Evolutionary conservation across 2,329 filamentous ascomycete genomes (phyloP).

Genomic region (Diaporthe amygdali): DNA sequence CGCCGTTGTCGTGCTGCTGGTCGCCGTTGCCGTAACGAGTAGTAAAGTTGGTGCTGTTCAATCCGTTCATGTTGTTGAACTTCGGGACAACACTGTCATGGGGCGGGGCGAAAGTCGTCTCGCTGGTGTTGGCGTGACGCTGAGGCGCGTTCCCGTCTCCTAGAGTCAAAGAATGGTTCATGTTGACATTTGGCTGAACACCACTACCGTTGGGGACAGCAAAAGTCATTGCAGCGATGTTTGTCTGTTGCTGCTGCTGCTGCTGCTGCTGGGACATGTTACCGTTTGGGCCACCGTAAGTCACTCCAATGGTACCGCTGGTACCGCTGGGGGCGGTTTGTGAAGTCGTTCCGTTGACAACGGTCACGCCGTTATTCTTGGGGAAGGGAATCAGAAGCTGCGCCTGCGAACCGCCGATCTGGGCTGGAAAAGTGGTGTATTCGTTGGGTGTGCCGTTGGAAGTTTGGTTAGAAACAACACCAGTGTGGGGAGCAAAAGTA

Average conservation of each 20-base stretch:
- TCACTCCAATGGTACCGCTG: not conserved
- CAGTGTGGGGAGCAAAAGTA: not conserved
- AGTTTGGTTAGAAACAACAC: not conserved
- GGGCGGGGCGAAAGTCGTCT: not conserved
- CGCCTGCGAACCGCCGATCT: not conserved
- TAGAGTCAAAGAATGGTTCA: not conserved
- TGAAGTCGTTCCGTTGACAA: not conserved
- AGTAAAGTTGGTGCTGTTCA: not conserved
- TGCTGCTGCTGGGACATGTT: not conserved
- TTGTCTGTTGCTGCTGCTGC: not conserved
- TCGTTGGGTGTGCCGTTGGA: not conserved
- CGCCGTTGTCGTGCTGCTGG: not conserved
- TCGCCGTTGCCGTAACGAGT: not conserved
- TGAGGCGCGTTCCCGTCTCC: not conserved
- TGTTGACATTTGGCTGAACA: not conserved
- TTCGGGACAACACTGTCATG: not conserved
- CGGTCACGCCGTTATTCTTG: not conserved
- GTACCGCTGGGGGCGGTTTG: not conserved
- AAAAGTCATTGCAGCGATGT: not conserved
- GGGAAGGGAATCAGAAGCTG: not conserved
- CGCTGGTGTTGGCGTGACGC: not conserved
- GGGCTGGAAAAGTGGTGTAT: constrained; percentile 9
- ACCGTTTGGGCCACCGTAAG: not conserved
- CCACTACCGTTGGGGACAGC: not conserved
- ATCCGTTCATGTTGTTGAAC: not conserved